Evolutionary conservation across 352 stramenopile species (phyloP).

Genomic region (Phytopythium boreale): DNA sequence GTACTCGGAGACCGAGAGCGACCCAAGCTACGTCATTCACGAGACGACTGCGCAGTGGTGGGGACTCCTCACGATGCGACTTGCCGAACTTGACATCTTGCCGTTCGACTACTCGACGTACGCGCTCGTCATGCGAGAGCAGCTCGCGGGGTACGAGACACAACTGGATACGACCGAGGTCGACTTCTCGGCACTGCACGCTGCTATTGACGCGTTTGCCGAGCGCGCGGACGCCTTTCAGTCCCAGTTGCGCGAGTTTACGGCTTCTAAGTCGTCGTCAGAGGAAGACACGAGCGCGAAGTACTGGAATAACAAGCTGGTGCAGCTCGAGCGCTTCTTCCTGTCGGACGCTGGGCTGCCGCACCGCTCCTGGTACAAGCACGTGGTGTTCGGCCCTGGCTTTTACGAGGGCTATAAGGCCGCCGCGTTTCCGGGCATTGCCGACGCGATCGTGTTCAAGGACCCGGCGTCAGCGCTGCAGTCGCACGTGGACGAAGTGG

Average conservation of each 20-base stretch:
- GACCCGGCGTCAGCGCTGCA: slow-evolving; percentile 35
- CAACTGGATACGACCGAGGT: slow-evolving; percentile 17
- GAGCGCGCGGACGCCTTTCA: slow-evolving; percentile 29
- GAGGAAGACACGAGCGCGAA: background rate
- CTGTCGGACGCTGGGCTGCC: slow-evolving; percentile 33
- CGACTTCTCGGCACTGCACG: slow-evolving; percentile 22
- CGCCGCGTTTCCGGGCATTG: slow-evolving; percentile 47
- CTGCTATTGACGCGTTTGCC: slow-evolving; percentile 32
- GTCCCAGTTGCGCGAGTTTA: slow-evolving; percentile 9
- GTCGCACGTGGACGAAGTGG: slow-evolving; percentile 41
- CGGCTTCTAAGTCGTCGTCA: slow-evolving; percentile 1
- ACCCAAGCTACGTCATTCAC: slow-evolving; percentile 48
- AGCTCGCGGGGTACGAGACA: slow-evolving; percentile 15
- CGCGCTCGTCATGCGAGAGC: slow-evolving; percentile 41
- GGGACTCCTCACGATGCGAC: slow-evolving; percentile 42
- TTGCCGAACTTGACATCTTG: slow-evolving; percentile 44
- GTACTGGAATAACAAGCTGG: slow-evolving; percentile 47
- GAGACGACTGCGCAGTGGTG: slow-evolving; percentile 42
- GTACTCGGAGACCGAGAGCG: slow-evolving; percentile 41
- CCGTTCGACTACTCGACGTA: slow-evolving; percentile 64
- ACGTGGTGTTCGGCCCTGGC: slow-evolving; percentile 56
- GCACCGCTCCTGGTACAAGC: slow-evolving; percentile 56
- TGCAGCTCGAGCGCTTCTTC: slow-evolving; percentile 45
- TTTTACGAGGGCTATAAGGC: slow-evolving; percentile 55
- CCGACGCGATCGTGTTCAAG: slow-evolving; percentile 42